Evolutionary conservation across 345 rosid species (phyloP).

Genomic region (Stellera chamaejasme): DNA sequence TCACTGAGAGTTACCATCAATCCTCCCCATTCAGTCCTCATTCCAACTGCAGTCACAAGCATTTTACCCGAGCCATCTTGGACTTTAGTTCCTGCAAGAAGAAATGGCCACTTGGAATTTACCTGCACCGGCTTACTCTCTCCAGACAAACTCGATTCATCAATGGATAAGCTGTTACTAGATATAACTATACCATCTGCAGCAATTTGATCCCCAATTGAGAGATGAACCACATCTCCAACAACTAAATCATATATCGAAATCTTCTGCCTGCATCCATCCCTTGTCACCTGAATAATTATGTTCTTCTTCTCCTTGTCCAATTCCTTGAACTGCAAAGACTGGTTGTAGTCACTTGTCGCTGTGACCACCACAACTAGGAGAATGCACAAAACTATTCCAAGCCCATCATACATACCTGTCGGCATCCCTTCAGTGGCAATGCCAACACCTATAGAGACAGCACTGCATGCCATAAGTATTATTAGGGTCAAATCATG

Average conservation of each 20-base stretch:
- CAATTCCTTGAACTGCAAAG: conserved; percentile 28
- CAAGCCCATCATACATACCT: conserved; percentile 43
- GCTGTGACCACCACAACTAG: conserved; percentile 26
- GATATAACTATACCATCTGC: conserved; percentile 35
- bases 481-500: conserved; percentile 40
- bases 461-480: conserved; percentile 34
- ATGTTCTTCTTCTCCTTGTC: conserved; percentile 24
- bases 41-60: conserved; percentile 68
- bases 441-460: conserved; percentile 25
- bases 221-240: conserved; percentile 30
- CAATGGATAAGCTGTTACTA: conserved; percentile 35
- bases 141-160: conserved; percentile 50
- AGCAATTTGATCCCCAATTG: conserved; percentile 30
- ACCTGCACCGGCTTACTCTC: conserved; percentile 35
- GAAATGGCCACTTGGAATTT: conserved; percentile 30
- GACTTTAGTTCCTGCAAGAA: conserved; percentile 52
- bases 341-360: conserved; percentile 24
- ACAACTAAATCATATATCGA: conserved; percentile 31
- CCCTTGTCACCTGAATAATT: conserved; percentile 27
- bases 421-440: conserved; percentile 38
- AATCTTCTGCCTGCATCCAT: conserved; percentile 17
- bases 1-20: conserved; percentile 51
- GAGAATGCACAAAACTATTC: conserved; percentile 22
- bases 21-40: conserved; percentile 71
- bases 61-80: conserved; percentile 56